Base-by-base conservation (phyloP, 2,329 filamentous ascomycete genomes). In the Alternaria conjuncta region DNA sequence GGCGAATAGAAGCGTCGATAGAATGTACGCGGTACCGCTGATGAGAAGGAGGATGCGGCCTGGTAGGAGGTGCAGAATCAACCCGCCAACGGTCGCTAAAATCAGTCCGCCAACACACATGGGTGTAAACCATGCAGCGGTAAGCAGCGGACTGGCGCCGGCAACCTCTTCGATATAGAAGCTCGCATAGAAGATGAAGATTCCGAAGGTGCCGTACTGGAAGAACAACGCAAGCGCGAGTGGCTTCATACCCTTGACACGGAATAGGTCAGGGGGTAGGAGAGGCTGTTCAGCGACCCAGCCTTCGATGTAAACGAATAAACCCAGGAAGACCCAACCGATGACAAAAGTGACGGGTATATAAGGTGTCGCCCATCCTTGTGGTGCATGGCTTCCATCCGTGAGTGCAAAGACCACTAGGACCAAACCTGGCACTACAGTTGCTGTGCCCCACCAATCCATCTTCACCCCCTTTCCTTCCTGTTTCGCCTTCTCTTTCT, bases 321-420 rank as follows among this genome's bases (percentile, higher is more conserved):
- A 79, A 1, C 79, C 80, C 1, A 96, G 82, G 8, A 90, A 78
- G 0, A 92, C 60, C 6, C 86, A 79, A 0, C 92, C 92, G 1
- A 91, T 43, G 4, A 89, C 80, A 50, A 95, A 86, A 0, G 88
- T 87, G 10, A 89, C 82, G 44, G 87, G 86, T 41, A 95, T 89
- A 68, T 93, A 93, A 1, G 90, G 89, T 0, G 90, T 92, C n/a
- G 79, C 82, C 91, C 92, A 95, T 2, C 89, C 87, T 3, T 88
- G 75, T 0, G 89, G 86, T 0, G 90, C 90, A 75, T 92, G 88
- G 0, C 89, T 86, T 8, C 89, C 89, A 51, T 93, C 89, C 0
- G 92, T 94, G 55, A 96, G 86, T 0, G 92, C 90, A 71, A 90
- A 95, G 0, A 93, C 89, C 9, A 93, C 83, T 25, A 96, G 83